Evolutionary conservation across 345 rosid genomes (phyloP), one percentile per base, ranked within the genome.

Genomic region (Gynandropsis gynandra): DNA sequence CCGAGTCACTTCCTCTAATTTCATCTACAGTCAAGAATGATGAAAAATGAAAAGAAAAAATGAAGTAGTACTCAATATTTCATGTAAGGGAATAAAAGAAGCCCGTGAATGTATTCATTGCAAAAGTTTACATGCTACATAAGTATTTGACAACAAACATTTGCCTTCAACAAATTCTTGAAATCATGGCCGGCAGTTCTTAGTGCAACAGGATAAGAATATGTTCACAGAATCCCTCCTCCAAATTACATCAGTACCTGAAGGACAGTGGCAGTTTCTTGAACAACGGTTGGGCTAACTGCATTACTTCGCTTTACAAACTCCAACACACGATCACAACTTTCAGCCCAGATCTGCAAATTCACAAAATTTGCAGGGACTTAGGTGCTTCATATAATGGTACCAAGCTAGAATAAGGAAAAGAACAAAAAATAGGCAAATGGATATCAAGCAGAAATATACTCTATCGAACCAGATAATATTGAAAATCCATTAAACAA

Each of bases 301-400:
- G 96, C 97, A 66, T 71, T 87, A 69, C 98, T 92, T 61, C 98
- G 81, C 84, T 75, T 85, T 66, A 92, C 72, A 76, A 92, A 87
- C 66, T 85, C 98, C 54, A 81, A 70, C 61, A 85, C 77, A 10
- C 84, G 86, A 79, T 82, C 94, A 75, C 67, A 82, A 71, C 98
- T 92, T 74, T 85, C 93, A 77, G 76, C 80, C 75, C 85, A 73
- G 62, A 92, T 80, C 97, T 89, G 74, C 65, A 60, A 61, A 55
- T n/a, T 50, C n/a, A 59, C 12, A 53, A 65, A 49, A 55, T 36
- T 17, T 31, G 13, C 48, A 17, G 36, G n/a, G 50, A 32, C 24
- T 52, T 45, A 33, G 62, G 47, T 36, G 20, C 43, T 52, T 51
- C 54, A 56, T 45, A 42, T n/a, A 38, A 20, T 40, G 41, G 38